Conservation (phyloP, 2,329 filamentous ascomycete genomes). For the Fusarium camptoceras region DNA sequence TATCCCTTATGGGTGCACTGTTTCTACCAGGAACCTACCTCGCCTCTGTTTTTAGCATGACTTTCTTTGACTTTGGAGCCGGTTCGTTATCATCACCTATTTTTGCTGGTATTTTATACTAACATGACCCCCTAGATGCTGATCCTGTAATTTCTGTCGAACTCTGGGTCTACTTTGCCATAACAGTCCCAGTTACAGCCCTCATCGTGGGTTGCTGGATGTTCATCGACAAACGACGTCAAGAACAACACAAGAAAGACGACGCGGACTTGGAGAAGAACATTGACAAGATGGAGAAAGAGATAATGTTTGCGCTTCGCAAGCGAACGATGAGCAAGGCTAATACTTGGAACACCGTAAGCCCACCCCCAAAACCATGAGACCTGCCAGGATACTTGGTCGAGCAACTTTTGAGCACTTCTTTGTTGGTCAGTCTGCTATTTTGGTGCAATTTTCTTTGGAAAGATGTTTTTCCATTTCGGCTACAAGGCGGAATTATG, state of each 20-base stretch:
- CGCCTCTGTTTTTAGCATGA: constrained; percentile 74
- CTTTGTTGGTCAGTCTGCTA: too few relatives aligned
- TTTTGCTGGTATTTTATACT: not conserved
- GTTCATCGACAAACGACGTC: constrained; percentile 63
- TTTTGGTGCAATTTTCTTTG: too few relatives aligned
- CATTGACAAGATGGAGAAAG: constrained; percentile 67
- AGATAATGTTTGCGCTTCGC: constrained; percentile 67
- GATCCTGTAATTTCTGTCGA: constrained; percentile 60
- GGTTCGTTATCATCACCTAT: constrained; percentile 46
- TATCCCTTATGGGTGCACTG: constrained; percentile 71
- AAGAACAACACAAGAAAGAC: constrained; percentile 61
- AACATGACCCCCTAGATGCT: constrained; percentile 41
- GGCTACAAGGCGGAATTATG: constrained; percentile 18
- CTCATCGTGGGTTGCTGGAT: constrained; percentile 67
- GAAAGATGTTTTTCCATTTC: not conserved
- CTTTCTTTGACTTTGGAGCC: constrained; percentile 72
- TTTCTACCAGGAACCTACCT: constrained; percentile 73
- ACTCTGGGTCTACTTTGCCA: constrained; percentile 73
- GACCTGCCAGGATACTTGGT: not conserved
- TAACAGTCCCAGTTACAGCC: constrained; percentile 69
- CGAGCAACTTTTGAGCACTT: not conserved
- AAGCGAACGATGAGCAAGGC: constrained; percentile 68
- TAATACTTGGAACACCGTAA: constrained; percentile 63
- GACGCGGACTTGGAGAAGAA: constrained; percentile 65
- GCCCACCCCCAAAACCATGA: constrained; percentile 45